phyloP scores from a whole-genome alignment of 495 filamentous ascomycete species.

The Talaromyces borbonicus region DNA sequence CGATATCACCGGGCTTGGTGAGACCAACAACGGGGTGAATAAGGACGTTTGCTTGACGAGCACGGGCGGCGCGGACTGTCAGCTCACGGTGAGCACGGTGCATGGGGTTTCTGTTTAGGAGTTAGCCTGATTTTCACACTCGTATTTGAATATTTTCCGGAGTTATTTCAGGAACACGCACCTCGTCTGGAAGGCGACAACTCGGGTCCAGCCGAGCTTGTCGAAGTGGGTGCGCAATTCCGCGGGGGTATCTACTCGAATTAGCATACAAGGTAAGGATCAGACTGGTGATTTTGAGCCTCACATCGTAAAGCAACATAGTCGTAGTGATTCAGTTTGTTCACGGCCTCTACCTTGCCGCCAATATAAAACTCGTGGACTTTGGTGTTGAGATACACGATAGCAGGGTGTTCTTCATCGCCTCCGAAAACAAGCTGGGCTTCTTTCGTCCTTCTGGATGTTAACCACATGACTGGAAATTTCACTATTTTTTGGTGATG shows the following conservation, averaged over 20 bases:
- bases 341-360: constrained; percentile 90
- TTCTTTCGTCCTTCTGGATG: constrained; percentile 60
- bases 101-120: constrained; percentile 74
- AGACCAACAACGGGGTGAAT: constrained; percentile 98
- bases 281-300: constrained; percentile 16
- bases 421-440: constrained; percentile 92
- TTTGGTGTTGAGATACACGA: constrained; percentile 75
- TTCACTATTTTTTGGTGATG: not conserved
- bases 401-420: constrained; percentile 84
- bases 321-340: constrained; percentile 94
- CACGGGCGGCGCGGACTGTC: constrained; percentile 91
- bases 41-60: constrained; percentile 93
- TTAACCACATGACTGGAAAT: constrained; percentile 20
- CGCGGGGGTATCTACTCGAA: constrained; percentile 68
- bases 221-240: constrained; percentile 95
- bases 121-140: too few species aligned
- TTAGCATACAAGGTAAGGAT: constrained; percentile 14
- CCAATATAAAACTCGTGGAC: constrained; percentile 85
- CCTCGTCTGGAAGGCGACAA: constrained; percentile 95
- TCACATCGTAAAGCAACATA: constrained; percentile 92
- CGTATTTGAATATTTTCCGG: too few species aligned
- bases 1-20: constrained; percentile 97
- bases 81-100: constrained; percentile 95
- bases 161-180: too few species aligned
- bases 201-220: constrained; percentile 93